phyloP scores from a whole-genome alignment of 768 basidiomycete species.

The Lactifluus volemus region DNA sequence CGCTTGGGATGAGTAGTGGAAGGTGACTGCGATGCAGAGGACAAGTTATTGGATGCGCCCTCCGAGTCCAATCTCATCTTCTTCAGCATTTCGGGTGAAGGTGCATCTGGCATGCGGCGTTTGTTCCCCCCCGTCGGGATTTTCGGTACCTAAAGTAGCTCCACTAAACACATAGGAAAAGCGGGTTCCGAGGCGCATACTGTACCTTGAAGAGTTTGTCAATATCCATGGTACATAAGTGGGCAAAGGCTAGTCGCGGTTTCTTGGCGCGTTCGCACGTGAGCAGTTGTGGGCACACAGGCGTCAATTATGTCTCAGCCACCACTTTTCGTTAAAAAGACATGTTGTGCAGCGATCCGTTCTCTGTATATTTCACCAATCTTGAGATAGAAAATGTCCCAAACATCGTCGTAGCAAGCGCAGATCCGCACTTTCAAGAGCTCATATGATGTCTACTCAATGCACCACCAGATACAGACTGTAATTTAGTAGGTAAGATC shows the following conservation, averaged over 20 bases:
- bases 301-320: too few species aligned
- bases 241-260: not conserved
- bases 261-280: not conserved
- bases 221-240: constrained; percentile 34
- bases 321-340: too few species aligned
- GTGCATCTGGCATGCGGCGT: constrained; percentile 67
- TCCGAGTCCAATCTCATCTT: constrained; percentile 53
- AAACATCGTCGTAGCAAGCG: too few species aligned
- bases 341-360: too few species aligned
- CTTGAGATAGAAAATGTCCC: too few species aligned
- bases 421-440: too few species aligned
- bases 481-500: too few species aligned
- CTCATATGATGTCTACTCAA: too few species aligned
- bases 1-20: constrained; percentile 30
- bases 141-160: constrained; percentile 49
- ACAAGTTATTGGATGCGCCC: constrained; percentile 10
- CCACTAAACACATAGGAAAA: not conserved
- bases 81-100: constrained; percentile 76
- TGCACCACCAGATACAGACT: too few species aligned
- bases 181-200: not conserved
- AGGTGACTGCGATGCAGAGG: not conserved
- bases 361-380: too few species aligned
- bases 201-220: constrained; percentile 42
- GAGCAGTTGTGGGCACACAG: not conserved
- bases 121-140: constrained; percentile 57